phyloP scores from a whole-genome alignment of 164 flowering plant genomes.

The Magnolia changhungtana region DNA sequence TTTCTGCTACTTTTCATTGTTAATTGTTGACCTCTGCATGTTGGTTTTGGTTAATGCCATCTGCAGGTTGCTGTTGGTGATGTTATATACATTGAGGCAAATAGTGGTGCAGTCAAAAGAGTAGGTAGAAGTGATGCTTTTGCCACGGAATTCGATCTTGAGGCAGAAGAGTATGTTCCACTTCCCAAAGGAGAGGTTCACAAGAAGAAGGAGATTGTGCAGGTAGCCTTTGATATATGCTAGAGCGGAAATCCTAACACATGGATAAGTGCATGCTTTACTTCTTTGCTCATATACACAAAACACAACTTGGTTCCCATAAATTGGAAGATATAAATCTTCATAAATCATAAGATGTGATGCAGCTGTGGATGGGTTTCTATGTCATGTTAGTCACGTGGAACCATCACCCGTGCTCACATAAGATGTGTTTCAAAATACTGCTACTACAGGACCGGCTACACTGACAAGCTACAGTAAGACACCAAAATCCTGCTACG shows the following conservation, averaged over 20 bases:
- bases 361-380: neutral
- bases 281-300: constrained; percentile 6
- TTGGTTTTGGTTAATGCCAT: neutral
- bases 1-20: neutral
- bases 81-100: constrained; percentile 95
- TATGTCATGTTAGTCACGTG: neutral
- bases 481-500: no score
- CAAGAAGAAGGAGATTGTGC: constrained; percentile 96
- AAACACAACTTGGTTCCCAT: neutral
- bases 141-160: constrained; percentile 97
- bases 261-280: neutral
- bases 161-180: constrained; percentile 99
- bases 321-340: neutral
- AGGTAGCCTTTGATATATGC: constrained; percentile 38
- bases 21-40: neutral
- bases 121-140: constrained; percentile 99
- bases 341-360: neutral
- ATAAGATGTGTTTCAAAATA: no score
- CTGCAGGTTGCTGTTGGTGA: constrained; percentile 97
- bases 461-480: no score
- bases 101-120: constrained; percentile 98
- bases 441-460: no score
- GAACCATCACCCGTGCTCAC: neutral
- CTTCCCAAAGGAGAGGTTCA: constrained; percentile 99
- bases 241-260: neutral